phyloP scores from a whole-genome alignment of 352 stramenopile genomes.

The Phytopythium delawarense region DNA sequence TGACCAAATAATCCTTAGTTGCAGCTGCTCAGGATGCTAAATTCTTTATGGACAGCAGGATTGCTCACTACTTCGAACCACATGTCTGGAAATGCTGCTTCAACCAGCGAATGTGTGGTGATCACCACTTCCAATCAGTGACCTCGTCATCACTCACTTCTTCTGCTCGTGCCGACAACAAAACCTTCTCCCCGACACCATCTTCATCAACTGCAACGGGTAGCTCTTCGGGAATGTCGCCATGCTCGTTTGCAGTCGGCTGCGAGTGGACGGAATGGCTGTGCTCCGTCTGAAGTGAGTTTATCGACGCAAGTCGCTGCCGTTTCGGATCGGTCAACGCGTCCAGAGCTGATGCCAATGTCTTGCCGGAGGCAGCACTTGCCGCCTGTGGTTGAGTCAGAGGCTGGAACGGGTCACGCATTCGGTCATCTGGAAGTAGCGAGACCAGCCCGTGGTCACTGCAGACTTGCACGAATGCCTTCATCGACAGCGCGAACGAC shows the following conservation, averaged over 20 bases:
- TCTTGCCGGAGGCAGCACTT: neutral
- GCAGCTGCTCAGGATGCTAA: neutral
- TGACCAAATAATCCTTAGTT: neutral
- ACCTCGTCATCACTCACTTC: conserved; percentile 43
- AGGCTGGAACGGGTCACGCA: conserved; percentile 41
- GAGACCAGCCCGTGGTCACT: conserved; percentile 68
- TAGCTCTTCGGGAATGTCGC: conserved; percentile 39
- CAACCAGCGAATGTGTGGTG: neutral
- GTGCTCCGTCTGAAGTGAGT: neutral
- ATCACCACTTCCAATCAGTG: conserved; percentile 26
- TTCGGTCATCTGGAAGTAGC: conserved; percentile 53
- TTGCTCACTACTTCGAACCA: too few species aligned
- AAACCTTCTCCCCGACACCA: neutral
- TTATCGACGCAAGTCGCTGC: neutral
- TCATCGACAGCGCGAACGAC: conserved; percentile 70
- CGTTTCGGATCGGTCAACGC: conserved; percentile 6
- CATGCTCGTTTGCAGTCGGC: neutral
- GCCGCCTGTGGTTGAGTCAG: neutral
- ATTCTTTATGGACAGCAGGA: neutral
- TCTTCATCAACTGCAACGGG: conserved; percentile 6
- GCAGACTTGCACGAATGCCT: conserved; percentile 64
- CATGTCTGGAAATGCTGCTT: neutral
- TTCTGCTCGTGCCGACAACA: conserved; percentile 31
- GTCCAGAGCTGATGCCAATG: neutral
- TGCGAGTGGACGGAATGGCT: neutral